Percentiles rank a stretch among this genome's conserved stretches.
Conservation (phyloP, 495 filamentous ascomycete genomes). For the Penicillium antarcticum region DNA sequence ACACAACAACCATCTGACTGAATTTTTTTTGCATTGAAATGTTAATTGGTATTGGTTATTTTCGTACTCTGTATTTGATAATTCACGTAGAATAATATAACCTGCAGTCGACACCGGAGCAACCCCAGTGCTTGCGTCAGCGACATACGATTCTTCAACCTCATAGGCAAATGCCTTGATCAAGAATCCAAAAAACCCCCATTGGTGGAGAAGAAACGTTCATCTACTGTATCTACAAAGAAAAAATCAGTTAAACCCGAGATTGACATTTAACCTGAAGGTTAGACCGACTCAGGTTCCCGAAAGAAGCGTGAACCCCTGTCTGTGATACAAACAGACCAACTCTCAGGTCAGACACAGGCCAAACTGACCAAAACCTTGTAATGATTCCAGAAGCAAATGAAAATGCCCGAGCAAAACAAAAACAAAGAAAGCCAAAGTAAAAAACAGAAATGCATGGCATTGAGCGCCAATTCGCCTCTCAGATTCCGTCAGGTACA, state of each 20-base stretch:
- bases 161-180: not conserved
- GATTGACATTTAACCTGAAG: constrained; percentile 1
- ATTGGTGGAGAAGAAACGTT: not conserved
- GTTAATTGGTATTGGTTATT: not conserved
- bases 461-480: not conserved
- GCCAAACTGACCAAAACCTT: no score
- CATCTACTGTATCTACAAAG: not conserved
- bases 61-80: no score
- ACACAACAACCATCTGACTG: not conserved
- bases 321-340: not conserved
- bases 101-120: no score
- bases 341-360: no score
- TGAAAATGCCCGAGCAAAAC: not conserved
- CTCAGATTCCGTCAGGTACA: not conserved
- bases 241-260: not conserved
- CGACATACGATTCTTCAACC: not conserved
- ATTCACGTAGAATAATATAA: no score
- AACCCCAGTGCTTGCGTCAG: not conserved
- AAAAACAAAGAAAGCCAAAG: no score
- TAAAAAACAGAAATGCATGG: not conserved
- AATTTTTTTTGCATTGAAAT: not conserved
- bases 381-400: not conserved
- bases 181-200: not conserved
- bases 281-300: not conserved
- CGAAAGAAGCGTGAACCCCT: constrained; percentile 1